Conservation (phyloP, 2,329 filamentous ascomycete genomes). For the Ophiosphaerella herpotricha region DNA sequence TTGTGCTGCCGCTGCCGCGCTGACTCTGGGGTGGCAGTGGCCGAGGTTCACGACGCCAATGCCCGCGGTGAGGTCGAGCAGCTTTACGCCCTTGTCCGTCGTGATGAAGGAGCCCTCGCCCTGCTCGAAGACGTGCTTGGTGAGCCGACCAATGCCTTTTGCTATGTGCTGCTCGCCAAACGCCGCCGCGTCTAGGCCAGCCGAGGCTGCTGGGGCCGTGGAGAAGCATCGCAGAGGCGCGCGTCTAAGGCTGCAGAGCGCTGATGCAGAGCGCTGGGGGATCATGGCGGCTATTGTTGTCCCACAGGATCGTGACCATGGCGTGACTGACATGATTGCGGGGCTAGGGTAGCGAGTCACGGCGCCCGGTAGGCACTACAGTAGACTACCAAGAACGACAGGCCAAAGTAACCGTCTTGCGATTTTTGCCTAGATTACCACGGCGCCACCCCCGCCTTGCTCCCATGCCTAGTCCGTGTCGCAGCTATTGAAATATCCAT, state of each 20-base stretch:
- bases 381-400: no score
- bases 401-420: no score
- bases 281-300: slow-evolving; percentile 11
- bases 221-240: slow-evolving; percentile 21
- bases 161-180: slow-evolving; percentile 38
- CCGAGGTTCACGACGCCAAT: slow-evolving; percentile 38
- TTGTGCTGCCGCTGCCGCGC: slow-evolving; percentile 34
- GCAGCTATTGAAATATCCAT: no score
- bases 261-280: slow-evolving; percentile 11
- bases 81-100: slow-evolving; percentile 37
- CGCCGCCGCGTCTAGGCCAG: slow-evolving; percentile 26
- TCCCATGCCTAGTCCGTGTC: no score
- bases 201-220: slow-evolving; percentile 13
- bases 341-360: no score
- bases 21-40: slow-evolving; percentile 39
- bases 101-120: slow-evolving; percentile 35
- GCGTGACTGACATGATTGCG: no score
- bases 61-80: slow-evolving; percentile 35
- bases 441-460: no score
- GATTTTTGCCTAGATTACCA: no score
- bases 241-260: slow-evolving; percentile 15
- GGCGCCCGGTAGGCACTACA: no score
- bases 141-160: slow-evolving; percentile 37
- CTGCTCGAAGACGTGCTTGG: slow-evolving; percentile 38
- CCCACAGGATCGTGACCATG: no score